Percentiles rank a stretch among this genome's conserved stretches.
These are phyloP conservation scores for Pseudocercospora fijiensis DNA, from an alignment of 2,329 filamentous ascomycete genomes.

Conservation along the genomic window DNA sequence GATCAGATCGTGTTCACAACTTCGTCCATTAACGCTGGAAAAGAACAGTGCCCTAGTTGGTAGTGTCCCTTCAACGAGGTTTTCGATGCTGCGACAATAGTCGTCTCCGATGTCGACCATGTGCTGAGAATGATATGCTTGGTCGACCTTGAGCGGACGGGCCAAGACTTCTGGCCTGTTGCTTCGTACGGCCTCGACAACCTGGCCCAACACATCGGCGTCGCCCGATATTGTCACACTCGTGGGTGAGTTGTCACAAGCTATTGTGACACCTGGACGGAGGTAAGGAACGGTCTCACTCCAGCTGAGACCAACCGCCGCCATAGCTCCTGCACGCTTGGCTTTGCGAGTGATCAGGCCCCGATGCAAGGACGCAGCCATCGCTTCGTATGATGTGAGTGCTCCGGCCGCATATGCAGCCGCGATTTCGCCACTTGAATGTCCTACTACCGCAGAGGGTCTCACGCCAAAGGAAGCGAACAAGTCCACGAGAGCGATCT, in stretches of 20 bases:
- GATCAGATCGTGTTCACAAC: too few species aligned
- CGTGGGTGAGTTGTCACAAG: conserved; percentile 8
- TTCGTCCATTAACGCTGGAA: too few species aligned
- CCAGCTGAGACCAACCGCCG: conserved; percentile 38
- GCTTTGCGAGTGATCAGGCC: neutral
- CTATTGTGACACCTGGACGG: conserved; percentile 27
- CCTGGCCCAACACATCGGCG: neutral
- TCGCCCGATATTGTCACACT: conserved; percentile 7
- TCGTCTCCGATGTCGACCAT: conserved; percentile 11
- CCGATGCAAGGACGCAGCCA: conserved; percentile 23
- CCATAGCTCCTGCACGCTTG: conserved; percentile 34
- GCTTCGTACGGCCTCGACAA: conserved; percentile 23
- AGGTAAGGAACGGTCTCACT: too few species aligned
- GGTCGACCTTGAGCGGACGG: conserved; percentile 44
- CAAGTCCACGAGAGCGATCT: conserved; percentile 49
- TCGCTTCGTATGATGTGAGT: conserved; percentile 21
- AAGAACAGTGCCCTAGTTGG: neutral
- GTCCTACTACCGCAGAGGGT: conserved; percentile 32
- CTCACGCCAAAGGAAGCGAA: conserved; percentile 31
- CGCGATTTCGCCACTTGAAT: conserved; percentile 37
- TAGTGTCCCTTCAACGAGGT: too few species aligned
- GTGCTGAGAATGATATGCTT: conserved; percentile 49
- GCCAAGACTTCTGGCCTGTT: conserved; percentile 41
- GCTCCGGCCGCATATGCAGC: conserved; percentile 33
- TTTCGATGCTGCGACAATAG: neutral